Conservation (phyloP, 305 asterid species). For the Solanum hybrid region DNA sequence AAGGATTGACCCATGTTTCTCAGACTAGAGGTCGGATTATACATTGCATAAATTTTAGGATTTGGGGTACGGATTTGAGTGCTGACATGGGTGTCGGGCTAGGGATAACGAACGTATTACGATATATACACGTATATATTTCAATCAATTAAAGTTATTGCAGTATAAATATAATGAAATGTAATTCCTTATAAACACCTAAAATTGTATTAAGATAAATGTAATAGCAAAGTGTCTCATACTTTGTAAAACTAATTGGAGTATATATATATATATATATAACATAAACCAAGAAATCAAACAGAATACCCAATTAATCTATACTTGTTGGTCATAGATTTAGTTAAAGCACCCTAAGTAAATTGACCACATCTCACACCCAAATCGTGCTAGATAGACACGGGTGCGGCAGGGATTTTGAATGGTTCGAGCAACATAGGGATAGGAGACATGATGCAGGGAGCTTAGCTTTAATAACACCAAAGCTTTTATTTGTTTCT, state of each 20-base stretch:
- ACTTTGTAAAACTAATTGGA: neutral
- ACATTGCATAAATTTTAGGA: neutral
- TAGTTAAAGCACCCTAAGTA: neutral
- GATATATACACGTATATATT: neutral
- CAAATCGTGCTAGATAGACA: neutral
- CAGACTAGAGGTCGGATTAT: neutral
- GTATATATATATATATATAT: neutral
- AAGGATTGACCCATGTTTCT: neutral
- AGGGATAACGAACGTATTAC: neutral
- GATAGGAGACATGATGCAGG: neutral
- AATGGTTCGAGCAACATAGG: neutral
- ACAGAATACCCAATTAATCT: neutral
- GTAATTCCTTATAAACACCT: neutral
- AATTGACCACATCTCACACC: neutral
- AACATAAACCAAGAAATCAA: neutral
- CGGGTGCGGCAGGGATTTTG: neutral
- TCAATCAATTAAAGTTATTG: neutral
- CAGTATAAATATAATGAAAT: neutral
- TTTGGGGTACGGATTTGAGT: neutral
- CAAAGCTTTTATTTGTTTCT: neutral
- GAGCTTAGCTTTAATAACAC: neutral
- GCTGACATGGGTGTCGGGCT: neutral
- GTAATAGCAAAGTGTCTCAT: neutral
- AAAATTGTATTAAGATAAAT: neutral
- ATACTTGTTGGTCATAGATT: neutral